Evolutionary conservation across 257 asterid genomes (phyloP).

Genomic region (Fraxinus americana): DNA sequence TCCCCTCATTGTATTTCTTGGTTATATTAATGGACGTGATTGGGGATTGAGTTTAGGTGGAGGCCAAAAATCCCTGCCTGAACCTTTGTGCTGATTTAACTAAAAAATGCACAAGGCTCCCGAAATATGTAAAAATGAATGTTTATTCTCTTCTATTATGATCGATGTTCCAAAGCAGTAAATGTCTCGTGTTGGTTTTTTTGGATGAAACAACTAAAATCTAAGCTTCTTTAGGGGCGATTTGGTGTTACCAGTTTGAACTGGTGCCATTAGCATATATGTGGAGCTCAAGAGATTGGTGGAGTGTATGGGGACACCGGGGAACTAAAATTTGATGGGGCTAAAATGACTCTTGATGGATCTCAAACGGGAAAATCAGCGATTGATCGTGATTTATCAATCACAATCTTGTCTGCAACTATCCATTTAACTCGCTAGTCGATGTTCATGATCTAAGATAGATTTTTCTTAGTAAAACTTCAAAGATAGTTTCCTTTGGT

Average conservation of each 20-base stretch:
- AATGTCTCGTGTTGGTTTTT: neutral
- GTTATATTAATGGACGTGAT: neutral
- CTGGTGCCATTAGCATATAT: neutral
- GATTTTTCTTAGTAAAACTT: too few species aligned
- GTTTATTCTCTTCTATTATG: neutral
- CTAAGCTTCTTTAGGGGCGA: neutral
- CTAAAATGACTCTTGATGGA: neutral
- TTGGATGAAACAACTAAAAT: neutral
- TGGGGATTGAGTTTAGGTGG: too few species aligned
- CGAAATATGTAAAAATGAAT: too few species aligned
- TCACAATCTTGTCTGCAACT: too few species aligned
- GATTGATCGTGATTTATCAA: too few species aligned
- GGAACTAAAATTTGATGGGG: neutral
- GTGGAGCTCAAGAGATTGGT: neutral
- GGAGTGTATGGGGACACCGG: neutral
- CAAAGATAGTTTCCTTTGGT: too few species aligned
- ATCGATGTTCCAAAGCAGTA: neutral
- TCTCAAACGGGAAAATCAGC: too few species aligned
- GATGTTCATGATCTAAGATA: too few species aligned
- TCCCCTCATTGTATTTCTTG: neutral
- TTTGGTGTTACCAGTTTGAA: neutral
- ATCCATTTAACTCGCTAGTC: too few species aligned
- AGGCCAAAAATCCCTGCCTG: too few species aligned
- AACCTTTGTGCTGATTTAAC: too few species aligned
- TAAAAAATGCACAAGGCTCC: too few species aligned